Percentiles rank a stretch among this genome's conserved stretches.
These are phyloP conservation scores for Phytophthora pinifolia DNA, from an alignment of 352 stramenopile species.

Conservation along the genomic window DNA sequence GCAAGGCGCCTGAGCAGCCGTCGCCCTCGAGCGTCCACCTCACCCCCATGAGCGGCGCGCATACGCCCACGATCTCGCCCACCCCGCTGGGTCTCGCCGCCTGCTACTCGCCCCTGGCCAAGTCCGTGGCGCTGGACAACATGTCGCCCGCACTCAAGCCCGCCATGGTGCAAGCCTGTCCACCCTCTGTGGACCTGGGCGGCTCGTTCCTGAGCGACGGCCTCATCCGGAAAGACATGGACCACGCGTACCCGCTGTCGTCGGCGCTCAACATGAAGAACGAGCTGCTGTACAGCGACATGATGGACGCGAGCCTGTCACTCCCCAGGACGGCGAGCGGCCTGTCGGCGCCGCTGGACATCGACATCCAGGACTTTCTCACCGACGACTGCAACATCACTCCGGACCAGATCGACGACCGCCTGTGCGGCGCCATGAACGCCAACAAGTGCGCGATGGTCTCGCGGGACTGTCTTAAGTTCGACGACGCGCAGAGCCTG, in stretches of 20 bases:
- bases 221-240: slow-evolving; percentile 41
- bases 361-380: slow-evolving; percentile 82
- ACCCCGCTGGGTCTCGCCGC: slow-evolving; percentile 38
- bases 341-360: slow-evolving; percentile 45
- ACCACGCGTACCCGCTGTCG: slow-evolving; percentile 36
- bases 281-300: slow-evolving; percentile 41
- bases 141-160: slow-evolving; percentile 85
- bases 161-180: slow-evolving; percentile 45
- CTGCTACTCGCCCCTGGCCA: slow-evolving; percentile 82
- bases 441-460: slow-evolving; percentile 63
- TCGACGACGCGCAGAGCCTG: slow-evolving; percentile 32
- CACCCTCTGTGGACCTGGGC: slow-evolving; percentile 64
- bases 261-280: slow-evolving; percentile 49
- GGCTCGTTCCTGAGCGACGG: slow-evolving; percentile 41
- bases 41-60: slow-evolving; percentile 13
- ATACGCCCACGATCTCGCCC: slow-evolving; percentile 28
- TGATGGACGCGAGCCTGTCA: slow-evolving; percentile 35
- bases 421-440: slow-evolving; percentile 33
- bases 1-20: slow-evolving; percentile 15
- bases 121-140: slow-evolving; percentile 77
- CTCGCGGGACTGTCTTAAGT: slow-evolving; percentile 71
- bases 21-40: not conserved
- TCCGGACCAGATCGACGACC: slow-evolving; percentile 44
- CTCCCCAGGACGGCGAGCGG: slow-evolving; percentile 23
- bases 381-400: slow-evolving; percentile 78